phyloP scores from a whole-genome alignment of 306 rosid species.

The Cajanus cajan region DNA sequence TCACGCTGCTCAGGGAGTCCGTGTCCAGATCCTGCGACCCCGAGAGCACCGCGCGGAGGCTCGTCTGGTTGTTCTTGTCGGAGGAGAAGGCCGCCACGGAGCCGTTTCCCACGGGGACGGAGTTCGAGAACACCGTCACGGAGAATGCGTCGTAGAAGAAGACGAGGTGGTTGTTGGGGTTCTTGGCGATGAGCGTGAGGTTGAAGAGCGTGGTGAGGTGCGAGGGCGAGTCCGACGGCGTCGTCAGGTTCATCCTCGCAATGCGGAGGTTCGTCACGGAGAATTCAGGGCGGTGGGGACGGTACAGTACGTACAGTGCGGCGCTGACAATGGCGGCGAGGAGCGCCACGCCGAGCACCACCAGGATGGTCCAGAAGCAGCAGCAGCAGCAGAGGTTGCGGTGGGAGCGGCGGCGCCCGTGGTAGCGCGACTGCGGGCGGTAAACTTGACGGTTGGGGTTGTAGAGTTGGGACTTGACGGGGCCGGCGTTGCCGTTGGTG shows the following conservation, averaged over 20 bases:
- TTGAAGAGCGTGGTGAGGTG: slow-evolving; percentile 69
- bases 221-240: slow-evolving; percentile 64
- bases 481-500: slow-evolving; percentile 39
- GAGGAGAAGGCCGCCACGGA: slow-evolving; percentile 61
- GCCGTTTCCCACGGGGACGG: slow-evolving; percentile 68
- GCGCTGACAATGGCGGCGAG: slow-evolving; percentile 76
- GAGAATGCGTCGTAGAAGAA: slow-evolving; percentile 71
- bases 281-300: slow-evolving; percentile 86
- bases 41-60: slow-evolving; percentile 49
- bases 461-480: slow-evolving; percentile 49
- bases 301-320: slow-evolving; percentile 79
- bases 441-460: slow-evolving; percentile 62
- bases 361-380: slow-evolving; percentile 85
- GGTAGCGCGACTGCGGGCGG: slow-evolving; percentile 70
- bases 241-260: slow-evolving; percentile 72
- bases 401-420: slow-evolving; percentile 58
- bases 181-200: slow-evolving; percentile 69
- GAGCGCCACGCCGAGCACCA: slow-evolving; percentile 50
- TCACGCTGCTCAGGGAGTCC: slow-evolving; percentile 54
- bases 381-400: slow-evolving; percentile 87
- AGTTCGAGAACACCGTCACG: slow-evolving; percentile 40
- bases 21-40: slow-evolving; percentile 65
- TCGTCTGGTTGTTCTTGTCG: slow-evolving; percentile 68
- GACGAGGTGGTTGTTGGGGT: slow-evolving; percentile 77
- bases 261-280: slow-evolving; percentile 81